phyloP scores from a whole-genome alignment of 306 rosid genomes.

The Sindora glabra region DNA sequence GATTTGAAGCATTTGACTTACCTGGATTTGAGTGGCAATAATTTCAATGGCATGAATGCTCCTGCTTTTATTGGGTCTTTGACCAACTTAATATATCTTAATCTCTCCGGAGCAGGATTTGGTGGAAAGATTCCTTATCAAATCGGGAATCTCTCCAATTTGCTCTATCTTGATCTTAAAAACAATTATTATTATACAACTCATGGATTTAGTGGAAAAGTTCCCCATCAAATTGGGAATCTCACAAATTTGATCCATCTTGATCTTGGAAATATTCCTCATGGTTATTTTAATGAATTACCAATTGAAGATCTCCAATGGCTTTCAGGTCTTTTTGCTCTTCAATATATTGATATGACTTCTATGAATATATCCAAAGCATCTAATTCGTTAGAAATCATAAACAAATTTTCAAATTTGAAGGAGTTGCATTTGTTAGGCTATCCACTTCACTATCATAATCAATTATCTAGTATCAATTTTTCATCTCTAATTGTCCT shows the following conservation, averaged over 20 bases:
- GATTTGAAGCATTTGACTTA: neutral
- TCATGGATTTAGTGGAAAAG: neutral
- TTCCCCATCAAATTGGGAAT: constrained; percentile 10
- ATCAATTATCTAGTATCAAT: neutral
- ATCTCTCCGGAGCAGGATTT: neutral
- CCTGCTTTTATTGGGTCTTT: constrained; percentile 9
- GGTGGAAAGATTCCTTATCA: too few species aligned
- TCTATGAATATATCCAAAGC: neutral
- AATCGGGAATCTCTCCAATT: too few species aligned
- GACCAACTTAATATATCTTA: neutral
- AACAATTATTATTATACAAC: too few species aligned
- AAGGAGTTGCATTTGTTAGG: too few species aligned
- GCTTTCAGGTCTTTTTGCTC: neutral
- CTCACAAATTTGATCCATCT: neutral
- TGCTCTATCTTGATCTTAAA: too few species aligned
- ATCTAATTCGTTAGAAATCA: constrained; percentile 8
- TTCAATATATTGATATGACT: neutral
- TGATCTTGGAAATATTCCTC: neutral
- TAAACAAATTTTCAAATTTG: too few species aligned
- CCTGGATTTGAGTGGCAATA: neutral
- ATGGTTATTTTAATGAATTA: too few species aligned
- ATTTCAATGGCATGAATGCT: neutral
- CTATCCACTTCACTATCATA: too few species aligned
- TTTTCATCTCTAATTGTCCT: neutral
- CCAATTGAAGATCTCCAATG: neutral